Base-by-base conservation (phyloP, 2,329 filamentous ascomycete species). In the Fusarium marasasianum region DNA sequence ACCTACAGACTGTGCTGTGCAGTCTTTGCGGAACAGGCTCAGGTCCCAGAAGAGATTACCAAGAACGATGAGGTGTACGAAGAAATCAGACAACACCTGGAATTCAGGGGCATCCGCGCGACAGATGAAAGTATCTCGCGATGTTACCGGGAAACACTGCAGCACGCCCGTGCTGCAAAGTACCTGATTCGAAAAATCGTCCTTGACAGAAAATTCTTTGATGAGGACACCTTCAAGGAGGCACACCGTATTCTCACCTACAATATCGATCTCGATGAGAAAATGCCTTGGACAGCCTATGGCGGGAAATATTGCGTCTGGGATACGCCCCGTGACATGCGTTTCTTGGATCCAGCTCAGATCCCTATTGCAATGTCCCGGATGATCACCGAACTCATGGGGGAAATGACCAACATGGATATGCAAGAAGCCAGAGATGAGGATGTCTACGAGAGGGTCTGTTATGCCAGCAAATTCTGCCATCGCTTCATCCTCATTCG, bases 401-500 rank as follows among this genome's bases (percentile, higher is more conserved):
- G 44, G 8, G 18, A 54, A 4, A 53, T 80, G 3, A 74, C 80
- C 33, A 74, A 8, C 31, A 13, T 9, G 14, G 29, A 33, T 4
- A 35, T 14, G 8, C 11, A 7, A 4, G n/a, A 14, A 31, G 17
- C 18, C 17, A 24, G 12, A 14, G 8, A 20, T 12, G 31, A 20
- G 31, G 17, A 24, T 35, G n/a, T 35, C n/a, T n/a, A 12, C 22
- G 14, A 17, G 15, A 31, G 50, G n/a, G 24, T 53, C 51, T 22
- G 7, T 17, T 14, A 13, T 2, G 78, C 78, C 22, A 76, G 76
- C 20, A 76, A 77, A 33, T 79, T 80, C 37, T 79, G 74, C 33
- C 73, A 82, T 20, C 53, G 51, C 1, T 80, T 83, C 45, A 77
- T 81, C 53, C 78, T 69, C 13, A 83, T 83, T 8, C 80, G 83